A percentile compares a stretch with the other conserved stretches of the same genome.
Evolutionary conservation across 2,329 filamentous ascomycete genomes (phyloP).

Genomic region (Dothideomycetes sp.): DNA sequence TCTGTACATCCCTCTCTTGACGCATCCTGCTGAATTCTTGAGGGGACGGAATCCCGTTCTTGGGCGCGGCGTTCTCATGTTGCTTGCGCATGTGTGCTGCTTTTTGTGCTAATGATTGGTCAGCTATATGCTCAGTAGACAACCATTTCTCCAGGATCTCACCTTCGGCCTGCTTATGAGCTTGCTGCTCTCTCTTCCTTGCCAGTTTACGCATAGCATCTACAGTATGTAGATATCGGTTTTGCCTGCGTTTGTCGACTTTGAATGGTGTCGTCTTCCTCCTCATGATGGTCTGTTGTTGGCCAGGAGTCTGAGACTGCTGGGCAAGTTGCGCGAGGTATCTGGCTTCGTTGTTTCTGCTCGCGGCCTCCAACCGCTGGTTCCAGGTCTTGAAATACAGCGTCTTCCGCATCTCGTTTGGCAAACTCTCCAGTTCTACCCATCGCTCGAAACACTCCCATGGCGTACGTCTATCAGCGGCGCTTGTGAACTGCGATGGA

Average conservation of each 20-base stretch:
- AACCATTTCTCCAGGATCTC: constrained; percentile 32
- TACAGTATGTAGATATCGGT: constrained; percentile 78
- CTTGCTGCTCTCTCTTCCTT: constrained; percentile 79
- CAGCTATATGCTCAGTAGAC: not conserved
- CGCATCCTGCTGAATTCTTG: constrained; percentile 85
- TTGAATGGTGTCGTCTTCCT: constrained; percentile 70
- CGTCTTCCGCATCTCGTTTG: constrained; percentile 87
- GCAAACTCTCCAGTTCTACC: constrained; percentile 83
- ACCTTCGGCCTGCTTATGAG: constrained; percentile 80
- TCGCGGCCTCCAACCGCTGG: constrained; percentile 53
- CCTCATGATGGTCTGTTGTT: constrained; percentile 47
- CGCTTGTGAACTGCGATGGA: constrained; percentile 70
- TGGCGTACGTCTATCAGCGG: constrained; percentile 79
- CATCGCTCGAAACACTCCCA: constrained; percentile 99
- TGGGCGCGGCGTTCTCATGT: constrained; percentile 57
- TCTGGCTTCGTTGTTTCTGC: constrained; percentile 49
- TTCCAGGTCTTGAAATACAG: constrained; percentile 81
- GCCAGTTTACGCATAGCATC: constrained; percentile 93
- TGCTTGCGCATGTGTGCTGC: constrained; percentile 71
- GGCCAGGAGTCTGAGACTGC: constrained; percentile 40
- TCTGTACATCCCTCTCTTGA: constrained; percentile 70
- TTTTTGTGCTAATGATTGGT: constrained; percentile 31
- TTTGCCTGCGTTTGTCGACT: constrained; percentile 78
- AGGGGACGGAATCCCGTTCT: constrained; percentile 60
- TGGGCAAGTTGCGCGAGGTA: constrained; percentile 50